Evolutionary conservation across 768 basidiomycete genomes (phyloP).

Genomic region (Naganishia friedmannii): DNA sequence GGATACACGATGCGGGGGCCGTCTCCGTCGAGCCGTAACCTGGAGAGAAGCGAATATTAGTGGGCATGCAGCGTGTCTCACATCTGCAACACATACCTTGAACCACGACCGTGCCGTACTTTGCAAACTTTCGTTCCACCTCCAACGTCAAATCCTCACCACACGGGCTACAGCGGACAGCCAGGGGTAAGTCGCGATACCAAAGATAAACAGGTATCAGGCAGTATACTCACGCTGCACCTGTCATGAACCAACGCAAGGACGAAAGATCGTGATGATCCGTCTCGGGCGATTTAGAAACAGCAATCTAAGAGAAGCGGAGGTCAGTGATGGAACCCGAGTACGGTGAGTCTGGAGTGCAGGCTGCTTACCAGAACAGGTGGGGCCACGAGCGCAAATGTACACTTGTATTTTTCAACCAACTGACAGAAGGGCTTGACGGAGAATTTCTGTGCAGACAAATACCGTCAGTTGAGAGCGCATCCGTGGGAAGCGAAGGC

Average conservation of each 20-base stretch:
- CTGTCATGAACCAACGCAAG: slow-evolving; percentile 63
- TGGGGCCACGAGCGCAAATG: slow-evolving; percentile 56
- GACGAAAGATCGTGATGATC: slow-evolving; percentile 66
- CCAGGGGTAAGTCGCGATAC: neutral
- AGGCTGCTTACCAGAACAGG: slow-evolving; percentile 64
- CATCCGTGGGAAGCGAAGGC: neutral
- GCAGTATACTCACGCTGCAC: slow-evolving; percentile 67
- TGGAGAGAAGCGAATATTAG: neutral
- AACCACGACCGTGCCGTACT: slow-evolving; percentile 36
- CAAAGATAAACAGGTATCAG: neutral
- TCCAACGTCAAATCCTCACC: slow-evolving; percentile 62
- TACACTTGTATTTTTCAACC: slow-evolving; percentile 62
- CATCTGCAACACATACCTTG: neutral
- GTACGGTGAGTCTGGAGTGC: neutral
- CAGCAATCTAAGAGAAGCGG: slow-evolving; percentile 45
- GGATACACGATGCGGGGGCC: slow-evolving; percentile 66
- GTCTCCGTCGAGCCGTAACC: slow-evolving; percentile 70
- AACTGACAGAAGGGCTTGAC: slow-evolving; percentile 24
- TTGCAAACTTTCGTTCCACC: slow-evolving; percentile 53
- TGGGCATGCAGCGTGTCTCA: neutral
- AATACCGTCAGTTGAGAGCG: neutral
- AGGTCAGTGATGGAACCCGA: no score
- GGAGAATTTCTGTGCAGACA: slow-evolving; percentile 19
- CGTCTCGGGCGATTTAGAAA: slow-evolving; percentile 65
- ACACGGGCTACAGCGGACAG: slow-evolving; percentile 55